Evolutionary conservation across 1,139 yeast genomes (phyloP).

Genomic region (Wickerhamomyces sp.): DNA sequence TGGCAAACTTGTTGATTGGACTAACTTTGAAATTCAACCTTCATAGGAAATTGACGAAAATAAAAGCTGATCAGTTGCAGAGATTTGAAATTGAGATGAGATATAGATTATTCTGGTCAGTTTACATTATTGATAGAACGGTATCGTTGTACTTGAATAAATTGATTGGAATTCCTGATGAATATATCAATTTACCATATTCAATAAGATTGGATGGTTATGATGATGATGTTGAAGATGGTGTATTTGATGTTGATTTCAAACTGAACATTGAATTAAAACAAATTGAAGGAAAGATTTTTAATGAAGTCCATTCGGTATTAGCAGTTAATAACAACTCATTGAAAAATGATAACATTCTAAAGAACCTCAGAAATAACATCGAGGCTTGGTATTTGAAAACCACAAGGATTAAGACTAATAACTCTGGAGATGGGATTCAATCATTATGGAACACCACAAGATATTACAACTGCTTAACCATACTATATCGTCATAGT

Average conservation of each 20-base stretch:
- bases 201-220: conserved; percentile 11
- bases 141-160: conserved; percentile 18
- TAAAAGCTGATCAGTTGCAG: conserved; percentile 5
- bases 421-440: conserved; percentile 1
- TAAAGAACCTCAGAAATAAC: conserved; percentile 10
- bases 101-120: conserved; percentile 20
- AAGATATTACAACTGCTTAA: conserved; percentile 17
- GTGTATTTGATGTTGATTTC: conserved; percentile 1
- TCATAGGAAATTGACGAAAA: conserved; percentile 13
- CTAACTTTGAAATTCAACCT: conserved; percentile 15
- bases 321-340: conserved; percentile 12
- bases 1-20: conserved; percentile 17
- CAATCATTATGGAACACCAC: conserved; percentile 15
- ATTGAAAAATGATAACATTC: conserved; percentile 6
- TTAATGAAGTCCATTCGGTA: conserved; percentile 16
- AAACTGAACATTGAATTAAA: conserved; percentile 11
- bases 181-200: conserved; percentile 15
- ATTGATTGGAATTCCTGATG: conserved; percentile 15
- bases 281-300: conserved; percentile 16
- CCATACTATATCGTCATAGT: conserved; percentile 17
- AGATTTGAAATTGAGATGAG: conserved; percentile 16
- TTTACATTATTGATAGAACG: conserved; percentile 18
- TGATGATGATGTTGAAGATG: conserved; percentile 4
- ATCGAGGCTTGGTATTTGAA: conserved; percentile 18
- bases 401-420: conserved; percentile 9